Conservation (phyloP, 805 yeast genomes). For the Blastobotrys robertii region DNA sequence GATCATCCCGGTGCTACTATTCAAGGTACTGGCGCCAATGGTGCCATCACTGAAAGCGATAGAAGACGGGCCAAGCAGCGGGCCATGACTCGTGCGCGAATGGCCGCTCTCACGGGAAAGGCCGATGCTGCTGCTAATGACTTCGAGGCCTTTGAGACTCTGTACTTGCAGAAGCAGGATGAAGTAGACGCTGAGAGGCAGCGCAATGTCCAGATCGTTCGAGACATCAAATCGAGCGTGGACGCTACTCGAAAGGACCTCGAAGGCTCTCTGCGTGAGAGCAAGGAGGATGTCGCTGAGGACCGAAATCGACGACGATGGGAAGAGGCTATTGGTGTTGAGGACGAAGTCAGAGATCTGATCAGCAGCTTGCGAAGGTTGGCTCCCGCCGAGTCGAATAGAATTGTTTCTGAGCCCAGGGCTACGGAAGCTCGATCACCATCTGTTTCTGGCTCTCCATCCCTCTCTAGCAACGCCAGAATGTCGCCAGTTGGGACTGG, state of each 20-base stretch:
- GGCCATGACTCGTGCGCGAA: constrained; percentile 69
- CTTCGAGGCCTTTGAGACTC: constrained; percentile 45
- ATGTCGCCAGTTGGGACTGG: constrained; percentile 15
- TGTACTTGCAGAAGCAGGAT: constrained; percentile 33
- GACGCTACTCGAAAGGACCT: constrained; percentile 48
- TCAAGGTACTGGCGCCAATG: constrained; percentile 79
- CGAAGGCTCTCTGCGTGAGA: constrained; percentile 32
- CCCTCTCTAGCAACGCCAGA: constrained; percentile 1
- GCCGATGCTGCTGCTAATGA: constrained; percentile 33
- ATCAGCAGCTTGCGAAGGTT: constrained; percentile 39
- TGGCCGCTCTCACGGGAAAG: constrained; percentile 89
- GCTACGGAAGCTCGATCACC: constrained; percentile 6
- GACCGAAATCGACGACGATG: constrained; percentile 56
- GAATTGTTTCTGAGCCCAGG: not conserved
- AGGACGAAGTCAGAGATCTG: constrained; percentile 53
- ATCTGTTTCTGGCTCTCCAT: not conserved
- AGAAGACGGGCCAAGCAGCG: constrained; percentile 70
- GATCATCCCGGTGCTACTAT: constrained; percentile 64
- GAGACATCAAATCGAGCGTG: constrained; percentile 65
- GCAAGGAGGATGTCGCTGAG: constrained; percentile 22
- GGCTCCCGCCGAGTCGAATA: constrained; percentile 3
- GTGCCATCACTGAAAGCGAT: constrained; percentile 76
- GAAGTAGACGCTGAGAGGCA: constrained; percentile 44
- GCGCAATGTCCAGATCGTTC: constrained; percentile 48
- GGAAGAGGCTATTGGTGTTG: constrained; percentile 75